Percentiles rank a stretch among this genome's conserved stretches.
Evolutionary conservation across 352 stramenopile genomes (phyloP).

Genomic region (Globisporangium acanthophoron): DNA sequence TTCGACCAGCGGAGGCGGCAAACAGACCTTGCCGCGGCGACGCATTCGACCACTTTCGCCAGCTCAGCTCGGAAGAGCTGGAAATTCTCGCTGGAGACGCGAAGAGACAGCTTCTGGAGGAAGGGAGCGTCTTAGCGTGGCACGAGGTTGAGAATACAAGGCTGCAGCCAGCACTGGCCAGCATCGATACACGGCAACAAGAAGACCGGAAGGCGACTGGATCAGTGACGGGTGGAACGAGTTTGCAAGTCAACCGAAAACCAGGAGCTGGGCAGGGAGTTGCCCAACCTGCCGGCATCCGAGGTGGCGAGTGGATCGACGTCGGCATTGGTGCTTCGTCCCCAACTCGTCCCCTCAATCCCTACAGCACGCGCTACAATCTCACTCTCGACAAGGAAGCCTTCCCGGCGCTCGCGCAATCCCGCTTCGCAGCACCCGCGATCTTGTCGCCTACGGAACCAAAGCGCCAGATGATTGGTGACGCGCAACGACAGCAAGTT

Average conservation of each 20-base stretch:
- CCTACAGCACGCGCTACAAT: constrained; percentile 1
- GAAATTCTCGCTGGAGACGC: constrained; percentile 31
- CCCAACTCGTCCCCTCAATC: background rate
- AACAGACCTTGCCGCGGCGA: background rate
- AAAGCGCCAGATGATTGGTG: constrained; percentile 10
- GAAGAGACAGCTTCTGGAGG: constrained; percentile 26
- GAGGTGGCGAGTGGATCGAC: constrained; percentile 1
- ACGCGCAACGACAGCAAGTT: constrained; percentile 11
- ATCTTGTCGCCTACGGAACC: constrained; percentile 11
- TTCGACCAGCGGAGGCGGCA: background rate
- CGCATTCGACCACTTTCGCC: constrained; percentile 13
- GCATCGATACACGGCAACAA: too few species aligned
- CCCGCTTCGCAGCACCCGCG: background rate
- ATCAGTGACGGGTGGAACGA: background rate
- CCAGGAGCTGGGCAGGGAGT: background rate
- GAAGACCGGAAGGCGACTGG: too few species aligned
- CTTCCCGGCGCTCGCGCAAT: background rate
- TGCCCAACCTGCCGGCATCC: background rate
- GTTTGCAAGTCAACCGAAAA: background rate
- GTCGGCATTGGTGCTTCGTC: background rate
- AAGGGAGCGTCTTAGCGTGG: constrained; percentile 2
- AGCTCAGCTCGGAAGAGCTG: constrained; percentile 19
- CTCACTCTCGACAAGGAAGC: constrained; percentile 8
- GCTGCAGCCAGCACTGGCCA: too few species aligned
- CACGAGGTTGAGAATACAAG: background rate